Conservation (phyloP, 2,329 filamentous ascomycete species). For the Colletotrichum sp. region DNA sequence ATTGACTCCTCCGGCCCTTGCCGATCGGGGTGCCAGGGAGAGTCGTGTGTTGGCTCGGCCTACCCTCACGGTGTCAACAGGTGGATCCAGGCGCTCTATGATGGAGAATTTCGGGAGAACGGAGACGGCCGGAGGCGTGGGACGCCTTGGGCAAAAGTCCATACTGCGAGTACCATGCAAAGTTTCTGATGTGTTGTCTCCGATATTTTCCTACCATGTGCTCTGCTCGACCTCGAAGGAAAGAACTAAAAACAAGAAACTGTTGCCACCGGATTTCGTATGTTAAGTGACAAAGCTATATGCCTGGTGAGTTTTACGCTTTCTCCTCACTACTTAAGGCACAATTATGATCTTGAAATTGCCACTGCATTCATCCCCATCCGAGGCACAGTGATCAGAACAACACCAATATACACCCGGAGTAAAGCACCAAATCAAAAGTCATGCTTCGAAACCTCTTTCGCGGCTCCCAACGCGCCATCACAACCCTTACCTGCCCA, state of each 20-base stretch:
- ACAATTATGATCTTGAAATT: fast-evolving
- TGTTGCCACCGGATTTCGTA: fast-evolving
- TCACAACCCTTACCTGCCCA: fast-evolving
- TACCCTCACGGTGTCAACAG: not conserved
- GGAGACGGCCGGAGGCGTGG: not conserved
- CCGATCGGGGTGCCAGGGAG: not conserved
- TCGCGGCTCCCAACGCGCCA: not conserved
- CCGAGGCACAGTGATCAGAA: too few relatives aligned
- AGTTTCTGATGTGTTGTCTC: not conserved
- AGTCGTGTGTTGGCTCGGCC: not conserved
- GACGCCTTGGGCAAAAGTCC: fast-evolving
- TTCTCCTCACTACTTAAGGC: not conserved
- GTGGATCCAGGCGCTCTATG: not conserved
- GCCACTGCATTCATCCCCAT: too few relatives aligned
- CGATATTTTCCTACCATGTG: not conserved
- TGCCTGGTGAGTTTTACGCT: not conserved
- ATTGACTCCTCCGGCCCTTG: not conserved
- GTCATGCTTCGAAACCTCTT: not conserved
- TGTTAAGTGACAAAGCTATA: fast-evolving
- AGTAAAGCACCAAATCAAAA: fast-evolving
- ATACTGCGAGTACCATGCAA: fast-evolving
- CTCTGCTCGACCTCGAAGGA: fast-evolving
- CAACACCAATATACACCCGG: fast-evolving
- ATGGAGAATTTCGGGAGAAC: fast-evolving
- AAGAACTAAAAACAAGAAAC: not conserved